Percentiles rank a stretch among this genome's conserved stretches.
Evolutionary conservation across 2,329 filamentous ascomycete species (phyloP).

Genomic region (Trichothecium roseum): DNA sequence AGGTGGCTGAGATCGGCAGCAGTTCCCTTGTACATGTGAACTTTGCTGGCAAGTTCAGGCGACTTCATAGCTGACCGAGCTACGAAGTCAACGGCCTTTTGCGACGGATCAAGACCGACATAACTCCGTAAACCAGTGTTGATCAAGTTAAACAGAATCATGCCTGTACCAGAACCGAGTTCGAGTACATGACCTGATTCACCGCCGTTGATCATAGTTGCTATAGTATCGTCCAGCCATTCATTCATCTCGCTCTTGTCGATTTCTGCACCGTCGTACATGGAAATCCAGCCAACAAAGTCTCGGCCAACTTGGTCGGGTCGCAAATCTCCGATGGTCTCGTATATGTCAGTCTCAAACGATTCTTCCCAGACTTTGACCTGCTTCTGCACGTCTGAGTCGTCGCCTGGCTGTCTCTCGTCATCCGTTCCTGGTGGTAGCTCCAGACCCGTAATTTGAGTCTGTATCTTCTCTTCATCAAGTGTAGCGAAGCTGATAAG

Average conservation of each 20-base stretch:
- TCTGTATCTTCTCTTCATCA: background rate
- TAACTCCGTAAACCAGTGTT: conserved; percentile 11
- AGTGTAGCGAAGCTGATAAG: conserved; percentile 6
- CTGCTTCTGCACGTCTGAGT: background rate
- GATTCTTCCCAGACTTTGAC: conserved; percentile 9
- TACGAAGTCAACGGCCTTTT: conserved; percentile 11
- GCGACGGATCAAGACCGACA: conserved; percentile 16
- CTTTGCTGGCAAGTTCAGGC: conserved; percentile 6
- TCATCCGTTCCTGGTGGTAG: background rate
- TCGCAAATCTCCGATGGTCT: conserved; percentile 7
- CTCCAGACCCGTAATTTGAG: background rate
- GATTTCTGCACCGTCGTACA: conserved; percentile 17
- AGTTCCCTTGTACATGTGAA: conserved; percentile 9
- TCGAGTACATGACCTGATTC: conserved; percentile 13
- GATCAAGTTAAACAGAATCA: conserved; percentile 19
- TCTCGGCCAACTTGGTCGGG: conserved; percentile 11
- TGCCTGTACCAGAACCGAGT: conserved; percentile 18
- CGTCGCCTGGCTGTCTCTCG: conserved; percentile 3
- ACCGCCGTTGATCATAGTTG: conserved; percentile 8
- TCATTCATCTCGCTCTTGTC: conserved; percentile 18
- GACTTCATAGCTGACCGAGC: conserved; percentile 6
- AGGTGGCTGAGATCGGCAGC: conserved; percentile 10
- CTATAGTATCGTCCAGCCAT: conserved; percentile 20
- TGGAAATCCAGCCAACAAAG: conserved; percentile 20
- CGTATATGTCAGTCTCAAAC: conserved; percentile 9